Evolutionary conservation across 2,329 filamentous ascomycete species (phyloP).

Genomic region (Monosporascus sp.): DNA sequence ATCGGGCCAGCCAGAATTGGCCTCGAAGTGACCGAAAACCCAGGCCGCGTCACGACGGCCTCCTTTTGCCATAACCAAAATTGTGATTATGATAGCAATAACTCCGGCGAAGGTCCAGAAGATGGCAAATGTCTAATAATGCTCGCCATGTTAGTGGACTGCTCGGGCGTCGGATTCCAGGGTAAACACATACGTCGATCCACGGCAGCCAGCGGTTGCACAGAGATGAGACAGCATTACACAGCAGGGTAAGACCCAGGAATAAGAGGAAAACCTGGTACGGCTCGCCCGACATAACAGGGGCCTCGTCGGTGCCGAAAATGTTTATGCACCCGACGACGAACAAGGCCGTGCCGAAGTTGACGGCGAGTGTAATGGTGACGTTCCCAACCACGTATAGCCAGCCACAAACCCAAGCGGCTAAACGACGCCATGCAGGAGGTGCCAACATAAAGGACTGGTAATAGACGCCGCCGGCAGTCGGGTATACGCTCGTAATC

Average conservation of each 20-base stretch:
- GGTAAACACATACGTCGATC: slow-evolving; percentile 56
- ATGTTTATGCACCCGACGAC: slow-evolving; percentile 52
- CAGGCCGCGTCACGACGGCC: slow-evolving; percentile 58
- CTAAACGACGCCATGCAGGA: slow-evolving; percentile 52
- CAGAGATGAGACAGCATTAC: slow-evolving; percentile 60
- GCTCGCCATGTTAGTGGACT: slow-evolving; percentile 6
- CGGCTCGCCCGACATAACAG: slow-evolving; percentile 40
- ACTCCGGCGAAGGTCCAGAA: slow-evolving; percentile 71
- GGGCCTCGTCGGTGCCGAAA: slow-evolving; percentile 41
- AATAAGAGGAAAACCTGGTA: slow-evolving; percentile 72
- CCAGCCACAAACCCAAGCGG: slow-evolving; percentile 72
- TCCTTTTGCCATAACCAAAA: slow-evolving; percentile 62
- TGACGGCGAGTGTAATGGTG: slow-evolving; percentile 77
- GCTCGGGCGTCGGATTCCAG: slow-evolving; percentile 10
- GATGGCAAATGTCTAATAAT: slow-evolving; percentile 59
- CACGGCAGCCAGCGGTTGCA: slow-evolving; percentile 62
- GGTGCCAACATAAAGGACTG: slow-evolving; percentile 71
- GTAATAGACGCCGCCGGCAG: slow-evolving; percentile 74
- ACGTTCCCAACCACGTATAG: slow-evolving; percentile 74
- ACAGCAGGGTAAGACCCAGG: slow-evolving; percentile 60
- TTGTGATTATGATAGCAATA: slow-evolving; percentile 57
- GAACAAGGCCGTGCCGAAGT: slow-evolving; percentile 70
- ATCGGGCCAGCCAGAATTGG: slow-evolving; percentile 61
- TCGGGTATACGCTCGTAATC: slow-evolving; percentile 71
- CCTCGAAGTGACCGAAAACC: slow-evolving; percentile 65